phyloP scores from a whole-genome alignment of 192 early-diverging fungal species.

The Lunasporangiospora selenospora region DNA sequence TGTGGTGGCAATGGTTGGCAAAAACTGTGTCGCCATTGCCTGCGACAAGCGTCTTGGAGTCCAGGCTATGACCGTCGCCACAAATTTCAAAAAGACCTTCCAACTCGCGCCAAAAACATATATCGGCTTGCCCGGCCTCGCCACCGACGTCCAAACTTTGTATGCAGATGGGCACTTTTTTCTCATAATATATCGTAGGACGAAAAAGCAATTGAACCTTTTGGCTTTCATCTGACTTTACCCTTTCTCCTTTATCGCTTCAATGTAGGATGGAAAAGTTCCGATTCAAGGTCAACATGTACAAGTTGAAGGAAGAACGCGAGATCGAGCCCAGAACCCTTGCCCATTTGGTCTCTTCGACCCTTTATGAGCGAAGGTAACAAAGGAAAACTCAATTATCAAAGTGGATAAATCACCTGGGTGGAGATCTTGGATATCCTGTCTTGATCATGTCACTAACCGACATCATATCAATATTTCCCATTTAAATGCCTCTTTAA shows the following conservation, averaged over 20 bases:
- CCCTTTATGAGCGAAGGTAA: constrained; percentile 91
- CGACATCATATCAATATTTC: constrained; percentile 8
- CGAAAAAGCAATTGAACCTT: background rate
- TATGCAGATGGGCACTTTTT: constrained; percentile 47
- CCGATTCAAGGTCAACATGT: constrained; percentile 95
- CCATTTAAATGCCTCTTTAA: constrained; percentile 49
- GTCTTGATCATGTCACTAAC: background rate
- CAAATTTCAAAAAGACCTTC: constrained; percentile 96
- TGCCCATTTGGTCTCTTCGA: constrained; percentile 92
- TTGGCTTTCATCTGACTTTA: background rate
- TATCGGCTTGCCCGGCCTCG: constrained; percentile 93
- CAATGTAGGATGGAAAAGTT: constrained; percentile 79
- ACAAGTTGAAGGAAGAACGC: constrained; percentile 94
- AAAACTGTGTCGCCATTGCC: constrained; percentile 98
- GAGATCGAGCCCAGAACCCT: constrained; percentile 95
- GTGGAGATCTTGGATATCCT: background rate
- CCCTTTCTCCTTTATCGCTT: background rate
- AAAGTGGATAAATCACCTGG: too few species aligned
- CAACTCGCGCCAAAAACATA: constrained; percentile 83
- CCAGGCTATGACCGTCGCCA: constrained; percentile 92
- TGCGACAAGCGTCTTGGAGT: constrained; percentile 94
- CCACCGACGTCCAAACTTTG: constrained; percentile 97
- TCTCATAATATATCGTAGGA: background rate
- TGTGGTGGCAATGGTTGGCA: constrained; percentile 96
- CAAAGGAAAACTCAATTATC: too few species aligned